Percentiles rank a stretch among this genome's conserved stretches.
These are phyloP conservation scores for Capsicum chinense DNA, from an alignment of 257 asterid species.

Conservation along the genomic window DNA sequence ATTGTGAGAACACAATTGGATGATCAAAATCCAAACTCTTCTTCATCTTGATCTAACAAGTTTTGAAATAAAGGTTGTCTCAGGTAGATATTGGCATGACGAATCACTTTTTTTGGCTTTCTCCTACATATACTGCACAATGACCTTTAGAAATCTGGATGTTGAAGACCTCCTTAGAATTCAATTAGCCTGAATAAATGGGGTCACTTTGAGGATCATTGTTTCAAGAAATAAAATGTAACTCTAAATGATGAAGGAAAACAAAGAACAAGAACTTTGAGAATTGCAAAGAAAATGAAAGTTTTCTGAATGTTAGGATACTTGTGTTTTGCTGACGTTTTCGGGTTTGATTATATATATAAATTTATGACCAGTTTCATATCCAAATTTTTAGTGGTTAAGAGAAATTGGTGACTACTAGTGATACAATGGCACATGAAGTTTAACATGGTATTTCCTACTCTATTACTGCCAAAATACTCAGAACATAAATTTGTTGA, in stretches of 20 bases:
- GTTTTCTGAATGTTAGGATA: too few species aligned
- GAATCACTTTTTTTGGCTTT: neutral
- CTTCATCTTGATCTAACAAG: neutral
- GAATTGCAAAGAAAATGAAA: neutral
- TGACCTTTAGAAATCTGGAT: neutral
- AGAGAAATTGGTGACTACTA: neutral
- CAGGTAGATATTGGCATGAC: neutral
- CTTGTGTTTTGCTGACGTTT: neutral
- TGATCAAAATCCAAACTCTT: slow-evolving; percentile 14
- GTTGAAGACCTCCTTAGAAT: neutral
- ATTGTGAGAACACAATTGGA: neutral
- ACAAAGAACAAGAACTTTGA: neutral
- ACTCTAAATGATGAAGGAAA: neutral
- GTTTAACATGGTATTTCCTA: slow-evolving; percentile 12
- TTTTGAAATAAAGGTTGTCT: neutral
- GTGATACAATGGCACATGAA: neutral
- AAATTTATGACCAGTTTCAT: neutral
- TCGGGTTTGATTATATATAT: neutral
- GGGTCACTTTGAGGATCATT: neutral
- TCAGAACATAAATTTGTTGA: slow-evolving; percentile 13
- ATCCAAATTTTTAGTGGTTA: neutral
- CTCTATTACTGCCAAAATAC: neutral
- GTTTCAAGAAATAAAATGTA: neutral
- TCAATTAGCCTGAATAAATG: neutral
- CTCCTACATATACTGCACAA: neutral